Evolutionary conservation across 2,329 filamentous ascomycete species (phyloP).

Genomic region (Chaetomiaceae sp.): DNA sequence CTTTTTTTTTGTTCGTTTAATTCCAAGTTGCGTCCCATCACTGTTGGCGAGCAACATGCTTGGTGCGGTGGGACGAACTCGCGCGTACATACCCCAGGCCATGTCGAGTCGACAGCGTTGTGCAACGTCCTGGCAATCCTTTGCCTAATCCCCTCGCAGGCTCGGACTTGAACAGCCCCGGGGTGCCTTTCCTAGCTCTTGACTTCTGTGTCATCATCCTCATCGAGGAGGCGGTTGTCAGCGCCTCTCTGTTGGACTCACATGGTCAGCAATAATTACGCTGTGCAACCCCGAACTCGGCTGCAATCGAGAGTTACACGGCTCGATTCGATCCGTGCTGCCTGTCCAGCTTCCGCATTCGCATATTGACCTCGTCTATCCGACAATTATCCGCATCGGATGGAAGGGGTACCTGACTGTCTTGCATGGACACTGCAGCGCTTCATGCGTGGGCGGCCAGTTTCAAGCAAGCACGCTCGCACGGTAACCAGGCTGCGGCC

Average conservation of each 20-base stretch:
- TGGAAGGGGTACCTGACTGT: conserved; percentile 9
- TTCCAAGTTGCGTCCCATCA: too few relatives aligned
- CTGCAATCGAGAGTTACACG: conserved; percentile 20
- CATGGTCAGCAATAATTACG: conserved; percentile 10
- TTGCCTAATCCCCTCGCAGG: too few relatives aligned
- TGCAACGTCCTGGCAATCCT: too few relatives aligned
- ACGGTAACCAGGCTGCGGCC: not conserved
- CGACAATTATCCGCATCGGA: conserved; percentile 23
- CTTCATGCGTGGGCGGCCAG: not conserved
- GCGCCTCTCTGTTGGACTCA: not conserved
- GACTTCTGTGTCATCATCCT: not conserved
- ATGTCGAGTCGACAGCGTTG: too few relatives aligned
- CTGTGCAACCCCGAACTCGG: conserved; percentile 14
- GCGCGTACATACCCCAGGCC: too few relatives aligned
- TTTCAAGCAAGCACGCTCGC: not conserved
- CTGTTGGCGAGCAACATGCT: too few relatives aligned
- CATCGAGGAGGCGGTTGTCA: not conserved
- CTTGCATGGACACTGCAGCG: conserved; percentile 12
- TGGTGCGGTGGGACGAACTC: too few relatives aligned
- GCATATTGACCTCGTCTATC: conserved; percentile 20
- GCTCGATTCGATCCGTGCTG: conserved; percentile 27
- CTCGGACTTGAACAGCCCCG: too few relatives aligned
- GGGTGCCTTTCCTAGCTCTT: too few relatives aligned
- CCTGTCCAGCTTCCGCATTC: conserved; percentile 23
- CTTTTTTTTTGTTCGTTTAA: too few relatives aligned